Conservation (phyloP, 2,329 filamentous ascomycete species). For the Neodidymelliopsis sp. region DNA sequence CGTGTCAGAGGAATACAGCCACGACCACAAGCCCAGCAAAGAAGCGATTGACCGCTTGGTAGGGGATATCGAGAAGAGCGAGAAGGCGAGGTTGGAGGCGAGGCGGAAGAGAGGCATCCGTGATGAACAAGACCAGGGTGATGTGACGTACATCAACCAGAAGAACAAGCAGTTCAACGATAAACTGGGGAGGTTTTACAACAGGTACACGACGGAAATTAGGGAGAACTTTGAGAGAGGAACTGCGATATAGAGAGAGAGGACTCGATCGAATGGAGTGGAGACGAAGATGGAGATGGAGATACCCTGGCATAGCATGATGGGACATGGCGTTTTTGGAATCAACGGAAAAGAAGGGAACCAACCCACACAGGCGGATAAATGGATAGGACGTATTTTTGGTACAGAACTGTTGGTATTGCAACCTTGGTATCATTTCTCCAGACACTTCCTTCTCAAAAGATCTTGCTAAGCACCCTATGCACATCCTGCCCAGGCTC, state of each 20-base stretch:
- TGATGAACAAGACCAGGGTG: conserved; percentile 76
- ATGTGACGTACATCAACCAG: conserved; percentile 99
- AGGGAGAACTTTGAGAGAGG: conserved; percentile 97
- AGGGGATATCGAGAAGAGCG: conserved; percentile 83
- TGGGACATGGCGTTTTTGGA: conserved; percentile 15
- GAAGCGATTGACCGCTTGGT: conserved; percentile 89
- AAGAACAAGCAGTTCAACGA: conserved; percentile 99
- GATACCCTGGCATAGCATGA: conserved; percentile 36
- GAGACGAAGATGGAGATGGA: conserved; percentile 12
- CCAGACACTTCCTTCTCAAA: conserved; percentile 27
- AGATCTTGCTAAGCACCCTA: conserved; percentile 49
- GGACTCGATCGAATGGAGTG: conserved; percentile 2
- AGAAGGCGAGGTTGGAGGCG: conserved; percentile 87
- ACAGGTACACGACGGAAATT: conserved; percentile 98
- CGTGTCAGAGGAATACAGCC: conserved; percentile 80
- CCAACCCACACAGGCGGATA: too few relatives aligned
- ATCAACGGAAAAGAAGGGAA: neutral
- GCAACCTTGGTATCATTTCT: conserved; percentile 15
- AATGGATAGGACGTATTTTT: neutral
- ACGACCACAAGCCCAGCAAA: conserved; percentile 85
- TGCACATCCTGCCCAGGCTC: conserved; percentile 42
- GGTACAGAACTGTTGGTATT: neutral
- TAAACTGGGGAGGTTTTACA: conserved; percentile 94
- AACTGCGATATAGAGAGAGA: conserved; percentile 76
- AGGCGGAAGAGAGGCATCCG: conserved; percentile 78